Evolutionary conservation across 805 yeast genomes (phyloP), one percentile per base, ranked within the genome.

Genomic region (Saccharomyces paradoxus): DNA sequence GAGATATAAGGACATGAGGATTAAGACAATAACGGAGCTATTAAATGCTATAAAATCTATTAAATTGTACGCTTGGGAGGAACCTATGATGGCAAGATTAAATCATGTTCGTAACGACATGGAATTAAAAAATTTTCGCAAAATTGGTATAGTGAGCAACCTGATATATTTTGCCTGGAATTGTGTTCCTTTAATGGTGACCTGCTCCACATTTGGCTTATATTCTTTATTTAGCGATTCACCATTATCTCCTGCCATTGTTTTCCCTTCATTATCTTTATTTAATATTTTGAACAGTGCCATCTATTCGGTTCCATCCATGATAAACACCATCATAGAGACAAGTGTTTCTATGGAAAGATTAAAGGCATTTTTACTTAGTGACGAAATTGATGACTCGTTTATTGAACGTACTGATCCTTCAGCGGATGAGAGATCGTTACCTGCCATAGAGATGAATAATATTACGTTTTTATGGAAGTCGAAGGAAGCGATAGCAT

Each of bases 11-110:
- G 90, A 85, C 64, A 69, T 69, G 24, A 75, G 91, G 70, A 79
- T 84, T 2, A 76, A 79, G 17, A 69, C 78, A 22, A 80, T 82
- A n/a, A 75, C 80, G 17, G 91, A 85, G 60, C 73, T 85, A 12
- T 65, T 85, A 50, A 74, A 76, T 41, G 77, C 83, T 30, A 81
- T 84, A 50, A 85, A 84, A 62, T 77, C 83, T 52, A 80, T 85
- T 59, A 85, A 85, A 61, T 69, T 85, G 28, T 85, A 83, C 61
- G 81, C 87, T 0, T 84, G 88, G 86, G 91, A 85, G 64, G 70
- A 71, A 32, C 85, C 89, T 27, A 81, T 84, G 82, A 61, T 81
- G 41, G 70, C 73, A 22, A 79, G 77, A 57, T 67, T 85, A 12
- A 61, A 72, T 10, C 77, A 76, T 54, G 75, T 81, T 29, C 77